Percentiles rank a stretch among this genome's conserved stretches.
Conservation (phyloP, 768 basidiomycete species). For the Amanita inopinata region DNA sequence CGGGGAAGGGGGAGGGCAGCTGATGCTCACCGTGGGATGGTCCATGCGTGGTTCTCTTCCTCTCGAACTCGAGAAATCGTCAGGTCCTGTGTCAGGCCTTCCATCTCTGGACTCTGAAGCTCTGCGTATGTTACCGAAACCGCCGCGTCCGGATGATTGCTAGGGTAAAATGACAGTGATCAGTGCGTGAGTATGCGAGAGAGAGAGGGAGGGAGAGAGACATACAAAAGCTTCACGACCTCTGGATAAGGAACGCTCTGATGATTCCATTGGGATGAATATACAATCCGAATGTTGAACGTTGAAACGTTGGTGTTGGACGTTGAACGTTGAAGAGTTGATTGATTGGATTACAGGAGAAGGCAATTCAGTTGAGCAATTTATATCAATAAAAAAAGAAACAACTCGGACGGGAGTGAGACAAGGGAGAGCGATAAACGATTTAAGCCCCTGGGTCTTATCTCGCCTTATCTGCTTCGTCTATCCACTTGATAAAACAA, state of each 20-base stretch:
- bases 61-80: constrained; percentile 47
- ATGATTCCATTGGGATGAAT: constrained; percentile 18
- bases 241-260: constrained; percentile 44
- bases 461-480: no score
- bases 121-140: constrained; percentile 54
- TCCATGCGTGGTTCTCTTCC: constrained; percentile 47
- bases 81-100: constrained; percentile 33
- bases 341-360: no score
- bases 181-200: neutral
- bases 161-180: no score
- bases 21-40: constrained; percentile 25
- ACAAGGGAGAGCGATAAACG: no score
- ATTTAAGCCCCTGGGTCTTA: no score
- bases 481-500: no score
- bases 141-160: constrained; percentile 60
- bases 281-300: no score
- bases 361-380: no score
- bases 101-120: constrained; percentile 36
- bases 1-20: constrained; percentile 1
- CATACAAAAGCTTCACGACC: constrained; percentile 53
- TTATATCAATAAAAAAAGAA: no score
- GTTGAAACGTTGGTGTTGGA: no score
- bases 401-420: no score
- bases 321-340: no score
- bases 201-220: constrained; percentile 10